Base-by-base conservation (phyloP, 2,329 filamentous ascomycete species). In the Colletotrichum coccodes region DNA sequence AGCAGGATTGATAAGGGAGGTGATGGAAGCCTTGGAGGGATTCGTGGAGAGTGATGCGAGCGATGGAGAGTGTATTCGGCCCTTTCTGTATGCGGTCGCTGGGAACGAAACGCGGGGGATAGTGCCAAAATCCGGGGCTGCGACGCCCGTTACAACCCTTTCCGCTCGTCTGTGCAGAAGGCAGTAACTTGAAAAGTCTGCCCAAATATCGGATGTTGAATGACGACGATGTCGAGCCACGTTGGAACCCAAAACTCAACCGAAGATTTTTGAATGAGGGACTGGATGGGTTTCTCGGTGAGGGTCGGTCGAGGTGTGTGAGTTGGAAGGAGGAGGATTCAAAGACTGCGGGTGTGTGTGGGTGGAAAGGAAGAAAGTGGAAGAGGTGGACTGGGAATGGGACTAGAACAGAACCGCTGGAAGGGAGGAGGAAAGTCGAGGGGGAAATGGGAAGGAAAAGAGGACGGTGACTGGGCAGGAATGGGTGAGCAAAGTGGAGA, bases 41-140 rank as follows among this genome's bases (percentile, higher is more conserved):
- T 44, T 60, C 66, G 62, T 28, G 65, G 61, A 68, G 62, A 9
- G 60, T 21, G 42, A 49, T 42, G 58, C 32, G 63, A 68, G 49
- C 18, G 63, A 70, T 68, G 62, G 63, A 67, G 49, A 61, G 67
- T 26, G 61, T 70, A 70, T 70, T 70, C 67, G 67, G 67, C 67
- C 67, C 67, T 70, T 63, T 68, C 63, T 70, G 36, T 57, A 70
- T 57, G 67, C 63, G 58, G 34, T 62, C 63, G 67, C 50, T 67
- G 64, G 67, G 57, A 70, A 58, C 23, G 58, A 69, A 70, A 70
- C 67, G 64, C 64, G 67, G 67, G 65, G 67, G 63, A 70, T 68
- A 52, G 64, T 67, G 64, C 67, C 67, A 67, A 66, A 70, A 70
- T 70, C 67, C 67, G 67, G 67, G 67, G 67, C 36, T 57, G 67